phyloP scores from a whole-genome alignment of 306 rosid genomes.

The Quercus rubra region DNA sequence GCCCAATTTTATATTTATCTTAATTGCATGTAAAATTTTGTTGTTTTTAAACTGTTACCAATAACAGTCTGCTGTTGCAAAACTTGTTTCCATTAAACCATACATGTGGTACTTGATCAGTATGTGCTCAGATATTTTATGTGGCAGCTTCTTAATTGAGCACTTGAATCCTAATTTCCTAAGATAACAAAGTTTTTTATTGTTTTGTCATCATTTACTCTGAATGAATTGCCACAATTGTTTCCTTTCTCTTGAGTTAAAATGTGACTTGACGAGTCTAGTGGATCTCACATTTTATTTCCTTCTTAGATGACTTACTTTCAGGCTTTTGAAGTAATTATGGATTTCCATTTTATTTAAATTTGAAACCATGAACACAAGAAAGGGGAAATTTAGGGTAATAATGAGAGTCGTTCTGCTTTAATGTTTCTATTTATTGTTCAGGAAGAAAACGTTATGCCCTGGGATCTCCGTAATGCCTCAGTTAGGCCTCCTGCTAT shows the following conservation, averaged over 20 bases:
- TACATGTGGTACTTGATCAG: too few species aligned
- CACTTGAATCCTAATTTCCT: not conserved
- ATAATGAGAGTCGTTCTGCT: not conserved
- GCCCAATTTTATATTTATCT: too few species aligned
- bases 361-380: not conserved
- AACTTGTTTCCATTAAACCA: too few species aligned
- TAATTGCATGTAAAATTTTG: too few species aligned
- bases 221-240: not conserved
- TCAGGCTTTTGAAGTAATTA: not conserved
- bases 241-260: not conserved
- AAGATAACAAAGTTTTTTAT: not conserved
- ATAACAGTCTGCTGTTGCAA: too few species aligned
- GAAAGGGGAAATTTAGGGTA: not conserved
- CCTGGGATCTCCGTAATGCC: conserved; percentile 27
- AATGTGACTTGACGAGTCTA: not conserved
- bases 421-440: conserved; percentile 11
- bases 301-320: not conserved
- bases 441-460: conserved; percentile 45
- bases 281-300: not conserved
- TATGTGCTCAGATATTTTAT: too few species aligned
- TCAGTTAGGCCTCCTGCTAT: conserved; percentile 43
- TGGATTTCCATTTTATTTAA: not conserved
- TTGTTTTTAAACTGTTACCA: too few species aligned
- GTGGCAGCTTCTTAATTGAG: not conserved
- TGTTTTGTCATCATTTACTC: not conserved